Evolutionary conservation across 2,329 filamentous ascomycete genomes (phyloP).

Genomic region (Pseudogymnoascus sp.): DNA sequence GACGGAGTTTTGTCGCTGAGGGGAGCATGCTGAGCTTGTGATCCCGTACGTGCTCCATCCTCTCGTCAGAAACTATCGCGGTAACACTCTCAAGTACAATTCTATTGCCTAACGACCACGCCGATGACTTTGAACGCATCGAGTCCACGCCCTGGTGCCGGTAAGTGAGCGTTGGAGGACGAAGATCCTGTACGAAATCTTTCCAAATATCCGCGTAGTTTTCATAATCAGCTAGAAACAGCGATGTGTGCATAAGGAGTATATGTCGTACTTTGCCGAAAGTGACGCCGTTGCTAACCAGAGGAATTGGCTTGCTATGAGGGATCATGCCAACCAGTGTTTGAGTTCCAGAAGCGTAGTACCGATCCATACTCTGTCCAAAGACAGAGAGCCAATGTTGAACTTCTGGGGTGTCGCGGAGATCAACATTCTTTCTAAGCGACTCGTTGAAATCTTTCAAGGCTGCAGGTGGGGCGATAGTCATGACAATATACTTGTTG

Average conservation of each 20-base stretch:
- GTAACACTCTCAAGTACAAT: constrained; percentile 11
- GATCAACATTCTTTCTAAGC: constrained; percentile 11
- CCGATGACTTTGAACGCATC: not conserved
- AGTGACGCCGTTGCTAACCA: constrained; percentile 8
- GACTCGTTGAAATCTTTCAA: constrained; percentile 12
- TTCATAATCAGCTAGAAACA: constrained; percentile 12
- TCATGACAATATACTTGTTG: constrained; percentile 13
- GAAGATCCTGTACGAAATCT: constrained; percentile 9
- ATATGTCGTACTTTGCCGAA: constrained; percentile 9
- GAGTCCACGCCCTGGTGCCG: not conserved
- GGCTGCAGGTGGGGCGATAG: constrained; percentile 9
- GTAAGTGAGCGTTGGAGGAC: constrained; percentile 3
- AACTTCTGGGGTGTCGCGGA: constrained; percentile 11
- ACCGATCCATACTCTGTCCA: constrained; percentile 1
- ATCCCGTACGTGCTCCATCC: not conserved
- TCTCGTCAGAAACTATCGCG: not conserved
- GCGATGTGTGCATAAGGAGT: constrained; percentile 10
- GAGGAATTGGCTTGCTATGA: not conserved
- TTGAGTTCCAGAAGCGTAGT: constrained; percentile 6
- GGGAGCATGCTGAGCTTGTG: constrained; percentile 8
- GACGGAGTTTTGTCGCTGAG: constrained; percentile 4
- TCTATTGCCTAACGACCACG: constrained; percentile 9
- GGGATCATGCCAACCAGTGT: constrained; percentile 9
- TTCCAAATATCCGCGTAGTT: constrained; percentile 9
- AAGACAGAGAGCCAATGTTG: constrained; percentile 13